A percentile compares a stretch with the other conserved stretches of the same genome.
phyloP scores from a whole-genome alignment of 176 grass and related monocot species.

The Eremochloa ophiuroides region DNA sequence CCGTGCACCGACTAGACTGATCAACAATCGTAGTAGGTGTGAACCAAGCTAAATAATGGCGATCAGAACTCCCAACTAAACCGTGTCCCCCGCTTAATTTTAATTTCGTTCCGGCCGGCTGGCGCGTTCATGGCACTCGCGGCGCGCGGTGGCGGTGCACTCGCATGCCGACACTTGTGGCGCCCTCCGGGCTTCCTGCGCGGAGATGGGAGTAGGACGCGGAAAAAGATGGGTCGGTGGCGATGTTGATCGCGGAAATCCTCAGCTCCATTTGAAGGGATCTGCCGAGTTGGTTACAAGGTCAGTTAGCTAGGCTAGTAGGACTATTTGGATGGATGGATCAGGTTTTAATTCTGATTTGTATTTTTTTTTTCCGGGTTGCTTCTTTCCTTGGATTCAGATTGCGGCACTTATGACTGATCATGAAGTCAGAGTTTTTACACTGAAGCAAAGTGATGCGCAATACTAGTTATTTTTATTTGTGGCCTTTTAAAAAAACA shows the following conservation, averaged over 20 bases:
- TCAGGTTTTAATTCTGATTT: neutral
- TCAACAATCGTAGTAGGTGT: neutral
- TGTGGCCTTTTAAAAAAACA: neutral
- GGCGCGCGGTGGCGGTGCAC: neutral
- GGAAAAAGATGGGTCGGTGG: neutral
- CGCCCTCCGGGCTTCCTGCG: neutral
- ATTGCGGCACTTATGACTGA: neutral
- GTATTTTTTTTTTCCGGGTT: neutral
- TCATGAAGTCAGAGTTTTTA: neutral
- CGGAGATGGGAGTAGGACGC: slow-evolving; percentile 1
- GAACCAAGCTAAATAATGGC: slow-evolving; percentile 6
- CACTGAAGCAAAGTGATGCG: neutral
- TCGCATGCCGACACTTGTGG: slow-evolving; percentile 19
- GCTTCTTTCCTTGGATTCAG: neutral
- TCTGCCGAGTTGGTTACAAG: slow-evolving; percentile 3
- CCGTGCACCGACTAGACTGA: slow-evolving; percentile 18
- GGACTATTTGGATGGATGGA: neutral
- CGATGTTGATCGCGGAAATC: slow-evolving; percentile 11
- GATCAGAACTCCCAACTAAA: neutral
- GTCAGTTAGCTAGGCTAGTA: neutral
- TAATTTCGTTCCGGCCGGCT: slow-evolving; percentile 14
- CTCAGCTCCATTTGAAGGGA: slow-evolving; percentile 15
- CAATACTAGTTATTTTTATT: no score
- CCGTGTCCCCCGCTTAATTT: neutral
- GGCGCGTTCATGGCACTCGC: neutral